phyloP scores from a whole-genome alignment of 1,284 basidiomycete species.

The Ustilago lituana region DNA sequence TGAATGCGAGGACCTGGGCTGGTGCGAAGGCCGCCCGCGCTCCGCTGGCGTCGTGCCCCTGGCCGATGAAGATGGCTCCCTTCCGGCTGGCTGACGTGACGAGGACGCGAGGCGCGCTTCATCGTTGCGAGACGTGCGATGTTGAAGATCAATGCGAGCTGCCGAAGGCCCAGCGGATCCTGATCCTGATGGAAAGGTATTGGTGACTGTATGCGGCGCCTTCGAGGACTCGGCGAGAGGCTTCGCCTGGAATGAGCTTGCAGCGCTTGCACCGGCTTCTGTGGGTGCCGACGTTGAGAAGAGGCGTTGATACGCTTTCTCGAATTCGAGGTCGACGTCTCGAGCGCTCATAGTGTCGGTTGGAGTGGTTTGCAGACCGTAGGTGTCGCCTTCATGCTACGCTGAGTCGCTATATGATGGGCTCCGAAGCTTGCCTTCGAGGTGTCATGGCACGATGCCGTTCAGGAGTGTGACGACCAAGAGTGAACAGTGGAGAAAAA shows the following conservation, averaged over 20 bases:
- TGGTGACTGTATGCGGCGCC: neutral
- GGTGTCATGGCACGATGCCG: no score
- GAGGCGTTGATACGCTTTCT: constrained; percentile 36
- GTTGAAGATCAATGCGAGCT: neutral
- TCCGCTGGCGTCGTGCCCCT: neutral
- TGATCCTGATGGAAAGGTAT: neutral
- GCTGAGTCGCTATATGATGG: neutral
- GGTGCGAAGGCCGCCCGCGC: constrained; percentile 4
- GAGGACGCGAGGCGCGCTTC: neutral
- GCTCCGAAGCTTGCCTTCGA: no score
- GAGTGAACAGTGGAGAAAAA: no score
- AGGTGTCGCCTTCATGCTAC: neutral
- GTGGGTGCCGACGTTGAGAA: constrained; percentile 9
- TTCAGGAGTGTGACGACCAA: no score
- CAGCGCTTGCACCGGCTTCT: neutral
- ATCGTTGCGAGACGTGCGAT: constrained; percentile 1
- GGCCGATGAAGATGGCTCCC: no score
- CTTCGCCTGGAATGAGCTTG: neutral
- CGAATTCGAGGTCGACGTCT: constrained; percentile 44
- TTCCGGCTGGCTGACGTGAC: constrained; percentile 1
- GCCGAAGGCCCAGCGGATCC: constrained; percentile 1
- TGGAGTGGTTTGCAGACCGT: neutral
- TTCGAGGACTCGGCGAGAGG: constrained; percentile 5
- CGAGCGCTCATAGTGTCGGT: constrained; percentile 23
- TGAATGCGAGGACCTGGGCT: neutral